Evolutionary conservation across 2,329 filamentous ascomycete species (phyloP), one percentile per base, ranked within the genome.

Genomic region (Dissoconium aciculare): DNA sequence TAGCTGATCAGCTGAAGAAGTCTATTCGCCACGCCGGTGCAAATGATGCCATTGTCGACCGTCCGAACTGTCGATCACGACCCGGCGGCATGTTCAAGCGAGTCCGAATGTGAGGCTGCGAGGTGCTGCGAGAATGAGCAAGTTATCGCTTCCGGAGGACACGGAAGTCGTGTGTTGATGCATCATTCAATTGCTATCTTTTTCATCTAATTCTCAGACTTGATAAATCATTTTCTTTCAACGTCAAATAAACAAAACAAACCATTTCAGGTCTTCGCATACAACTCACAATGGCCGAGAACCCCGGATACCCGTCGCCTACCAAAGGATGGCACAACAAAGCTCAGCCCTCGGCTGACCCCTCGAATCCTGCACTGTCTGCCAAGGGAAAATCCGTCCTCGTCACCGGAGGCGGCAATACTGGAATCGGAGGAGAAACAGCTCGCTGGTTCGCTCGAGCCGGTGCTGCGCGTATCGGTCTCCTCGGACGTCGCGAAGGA

Each of bases 371-470:
- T 2, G 55, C 55, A 32, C 49, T 62, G 14, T 59, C 55, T 5
- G 52, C 49, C 27, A 49, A 45, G 33, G 58, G 54, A 28, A 63
- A 61, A 37, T 52, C 41, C 3, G 43, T 63, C 3, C 1, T 63
- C 3, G 39, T 63, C 10, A 66, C 62, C 3, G 62, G 61, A 12
- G 60, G 57, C 0, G 60, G 60, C 3, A 56, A 23, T n/a, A 23
- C 19, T 8, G 29, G 24, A 3, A 31, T 36, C 12, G 34, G 34
- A 11, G 13, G 16, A 13, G 30, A 26, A 11, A 36, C 17, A 5
- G 27, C 34, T 10, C 24, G 13, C n/a, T 23, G 27, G 4, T 36
- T 31, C 24, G 31, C 34, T 9, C 17, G 15, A 16, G 31, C 34
- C 25, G 31, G 27, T 9, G 15, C 29, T 10, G n/a, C 3, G 5